These are phyloP conservation scores for Stachybotrys elegans DNA, from an alignment of 2,329 filamentous ascomycete species.

Conservation along the genomic window DNA sequence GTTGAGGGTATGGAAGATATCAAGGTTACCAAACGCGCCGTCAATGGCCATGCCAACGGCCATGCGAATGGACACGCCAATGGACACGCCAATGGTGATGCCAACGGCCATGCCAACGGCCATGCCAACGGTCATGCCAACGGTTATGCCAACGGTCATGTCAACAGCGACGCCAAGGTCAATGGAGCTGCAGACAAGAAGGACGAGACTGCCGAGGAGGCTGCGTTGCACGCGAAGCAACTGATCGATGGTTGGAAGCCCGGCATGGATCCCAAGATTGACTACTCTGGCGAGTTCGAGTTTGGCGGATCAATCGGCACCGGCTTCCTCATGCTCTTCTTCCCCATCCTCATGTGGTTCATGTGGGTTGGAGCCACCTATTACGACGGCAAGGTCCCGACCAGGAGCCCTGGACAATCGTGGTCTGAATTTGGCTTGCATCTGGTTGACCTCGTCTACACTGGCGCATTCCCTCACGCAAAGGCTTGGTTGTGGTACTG, in stretches of 20 bases:
- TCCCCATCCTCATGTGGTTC: constrained; percentile 96
- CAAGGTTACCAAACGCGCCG: constrained; percentile 18
- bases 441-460: constrained; percentile 68
- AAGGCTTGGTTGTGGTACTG: constrained; percentile 94
- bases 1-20: constrained; percentile 35
- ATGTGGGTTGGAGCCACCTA: constrained; percentile 97
- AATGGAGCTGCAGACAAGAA: constrained; percentile 13
- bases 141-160: constrained; percentile 19
- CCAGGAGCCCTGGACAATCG: constrained; percentile 59
- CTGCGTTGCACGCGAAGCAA: too few relatives aligned
- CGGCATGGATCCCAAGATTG: constrained; percentile 57
- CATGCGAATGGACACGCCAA: constrained; percentile 19
- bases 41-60: constrained; percentile 23
- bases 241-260: constrained; percentile 52
- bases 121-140: constrained; percentile 10
- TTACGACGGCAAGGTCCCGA: constrained; percentile 80
- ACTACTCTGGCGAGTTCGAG: constrained; percentile 64
- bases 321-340: constrained; percentile 79
- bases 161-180: too few relatives aligned
- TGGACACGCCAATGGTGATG: constrained; percentile 24
- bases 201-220: constrained; percentile 18
- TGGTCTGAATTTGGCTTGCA: constrained; percentile 67
- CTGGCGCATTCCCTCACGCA: constrained; percentile 74
- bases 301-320: constrained; percentile 87
- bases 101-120: constrained; percentile 21